Evolutionary conservation across 2,329 filamentous ascomycete species (phyloP).

Genomic region (Colletotrichum gloeosporioides): DNA sequence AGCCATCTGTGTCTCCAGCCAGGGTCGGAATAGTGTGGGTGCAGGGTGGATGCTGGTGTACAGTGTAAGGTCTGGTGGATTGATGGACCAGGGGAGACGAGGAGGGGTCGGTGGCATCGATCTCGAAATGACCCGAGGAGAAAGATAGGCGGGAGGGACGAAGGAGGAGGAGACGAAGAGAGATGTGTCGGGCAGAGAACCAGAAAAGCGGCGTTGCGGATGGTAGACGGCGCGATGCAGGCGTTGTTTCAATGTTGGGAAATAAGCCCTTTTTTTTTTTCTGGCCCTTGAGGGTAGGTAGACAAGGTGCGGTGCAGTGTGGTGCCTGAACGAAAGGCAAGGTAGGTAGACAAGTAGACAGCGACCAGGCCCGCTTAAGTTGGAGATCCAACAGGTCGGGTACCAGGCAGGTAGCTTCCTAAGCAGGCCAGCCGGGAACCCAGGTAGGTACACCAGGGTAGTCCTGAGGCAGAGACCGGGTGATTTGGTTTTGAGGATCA

Average conservation of each 20-base stretch:
- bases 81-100: not conserved
- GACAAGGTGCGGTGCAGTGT: not conserved
- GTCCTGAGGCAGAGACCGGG: slow-evolving; percentile 3
- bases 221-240: slow-evolving; percentile 4
- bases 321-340: slow-evolving; percentile 2
- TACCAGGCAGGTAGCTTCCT: not conserved
- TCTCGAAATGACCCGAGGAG: not conserved
- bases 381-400: slow-evolving; percentile 9
- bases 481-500: not conserved
- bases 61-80: slow-evolving; percentile 19
- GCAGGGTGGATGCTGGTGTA: slow-evolving; percentile 16
- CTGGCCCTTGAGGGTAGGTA: not conserved
- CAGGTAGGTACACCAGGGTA: not conserved
- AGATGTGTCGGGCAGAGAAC: not conserved
- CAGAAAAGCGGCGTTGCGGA: not conserved
- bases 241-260: slow-evolving; percentile 18
- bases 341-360: not conserved
- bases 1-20: slow-evolving; percentile 11
- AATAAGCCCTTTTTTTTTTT: slow-evolving; percentile 28
- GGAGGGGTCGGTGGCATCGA: not conserved
- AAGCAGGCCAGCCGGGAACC: not conserved
- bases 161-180: not conserved
- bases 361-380: slow-evolving; percentile 14
- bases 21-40: not conserved
- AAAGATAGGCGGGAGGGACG: not conserved